These are phyloP conservation scores for Fusarium chlamydosporum DNA, from an alignment of 2,329 filamentous ascomycete species.

Conservation along the genomic window DNA sequence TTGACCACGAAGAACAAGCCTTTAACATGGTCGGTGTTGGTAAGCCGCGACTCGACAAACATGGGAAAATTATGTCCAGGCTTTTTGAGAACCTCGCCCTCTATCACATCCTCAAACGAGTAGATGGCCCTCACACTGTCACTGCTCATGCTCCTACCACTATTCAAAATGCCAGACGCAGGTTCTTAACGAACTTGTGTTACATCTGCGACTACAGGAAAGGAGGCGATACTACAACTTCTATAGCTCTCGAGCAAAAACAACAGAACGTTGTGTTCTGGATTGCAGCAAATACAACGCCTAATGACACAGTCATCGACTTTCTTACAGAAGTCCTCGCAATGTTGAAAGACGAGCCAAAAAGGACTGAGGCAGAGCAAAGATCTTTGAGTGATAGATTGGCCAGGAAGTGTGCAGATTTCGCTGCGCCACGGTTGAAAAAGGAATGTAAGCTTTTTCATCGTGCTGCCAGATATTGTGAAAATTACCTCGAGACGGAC, in stretches of 20 bases:
- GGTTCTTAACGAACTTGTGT: constrained; percentile 59
- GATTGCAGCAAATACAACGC: constrained; percentile 59
- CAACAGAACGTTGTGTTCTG: constrained; percentile 57
- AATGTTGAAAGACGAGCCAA: constrained; percentile 5
- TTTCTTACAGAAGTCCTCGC: constrained; percentile 54
- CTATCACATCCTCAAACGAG: constrained; percentile 30
- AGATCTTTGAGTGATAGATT: constrained; percentile 1
- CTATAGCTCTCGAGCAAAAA: constrained; percentile 59
- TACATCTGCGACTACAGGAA: constrained; percentile 63
- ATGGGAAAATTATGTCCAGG: constrained; percentile 35
- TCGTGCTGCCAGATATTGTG: constrained; percentile 33
- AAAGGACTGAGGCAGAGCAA: neutral
- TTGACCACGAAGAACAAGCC: neutral
- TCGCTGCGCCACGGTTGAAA: constrained; percentile 45
- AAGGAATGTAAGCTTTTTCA: constrained; percentile 42
- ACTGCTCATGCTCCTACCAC: neutral
- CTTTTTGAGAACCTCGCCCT: constrained; percentile 46
- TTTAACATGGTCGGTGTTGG: constrained; percentile 26
- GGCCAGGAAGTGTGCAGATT: constrained; percentile 23
- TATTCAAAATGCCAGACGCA: constrained; percentile 25
- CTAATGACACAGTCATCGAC: constrained; percentile 32
- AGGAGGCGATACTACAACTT: constrained; percentile 61
- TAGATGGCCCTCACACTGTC: constrained; percentile 29
- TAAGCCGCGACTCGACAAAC: constrained; percentile 34
- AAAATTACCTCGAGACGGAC: constrained; percentile 13